phyloP scores from a whole-genome alignment of 345 rosid genomes.

The Hypericum androsaemum region DNA sequence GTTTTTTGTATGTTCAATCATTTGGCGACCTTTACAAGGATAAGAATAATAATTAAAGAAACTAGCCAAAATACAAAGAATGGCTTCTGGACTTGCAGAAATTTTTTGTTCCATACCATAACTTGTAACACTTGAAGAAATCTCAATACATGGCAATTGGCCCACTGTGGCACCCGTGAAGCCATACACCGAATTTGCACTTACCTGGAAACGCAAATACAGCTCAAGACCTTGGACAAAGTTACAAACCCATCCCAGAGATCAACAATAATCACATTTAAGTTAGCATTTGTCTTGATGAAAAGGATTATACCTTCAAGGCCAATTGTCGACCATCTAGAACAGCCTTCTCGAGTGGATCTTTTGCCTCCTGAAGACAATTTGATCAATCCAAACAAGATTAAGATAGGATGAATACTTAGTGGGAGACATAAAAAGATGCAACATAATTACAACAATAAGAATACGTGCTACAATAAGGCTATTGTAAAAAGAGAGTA shows the following conservation, averaged over 20 bases:
- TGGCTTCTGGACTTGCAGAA: neutral
- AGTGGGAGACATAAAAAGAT: too few species aligned
- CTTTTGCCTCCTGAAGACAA: conserved; percentile 69
- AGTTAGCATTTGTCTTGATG: neutral
- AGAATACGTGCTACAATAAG: too few species aligned
- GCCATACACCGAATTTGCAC: conserved; percentile 97
- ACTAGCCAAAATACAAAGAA: conserved; percentile 1
- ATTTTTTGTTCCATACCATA: conserved; percentile 44
- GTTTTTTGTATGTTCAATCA: conserved; percentile 94
- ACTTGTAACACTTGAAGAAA: conserved; percentile 97
- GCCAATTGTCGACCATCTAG: conserved; percentile 96
- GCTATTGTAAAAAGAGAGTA: conserved; percentile 2
- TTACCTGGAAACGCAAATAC: conserved; percentile 41
- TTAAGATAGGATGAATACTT: too few species aligned
- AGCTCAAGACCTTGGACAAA: conserved; percentile 8
- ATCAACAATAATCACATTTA: neutral
- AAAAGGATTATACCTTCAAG: conserved; percentile 49
- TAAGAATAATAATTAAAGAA: conserved; percentile 16
- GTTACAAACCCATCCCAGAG: neutral
- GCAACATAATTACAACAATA: too few species aligned
- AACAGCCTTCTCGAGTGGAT: conserved; percentile 94
- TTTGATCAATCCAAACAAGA: too few species aligned
- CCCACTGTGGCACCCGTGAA: conserved; percentile 94
- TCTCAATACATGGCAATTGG: conserved; percentile 90
- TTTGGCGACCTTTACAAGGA: conserved; percentile 67